Conservation (phyloP, 495 filamentous ascomycete genomes). For the Xylaria cubensis region DNA sequence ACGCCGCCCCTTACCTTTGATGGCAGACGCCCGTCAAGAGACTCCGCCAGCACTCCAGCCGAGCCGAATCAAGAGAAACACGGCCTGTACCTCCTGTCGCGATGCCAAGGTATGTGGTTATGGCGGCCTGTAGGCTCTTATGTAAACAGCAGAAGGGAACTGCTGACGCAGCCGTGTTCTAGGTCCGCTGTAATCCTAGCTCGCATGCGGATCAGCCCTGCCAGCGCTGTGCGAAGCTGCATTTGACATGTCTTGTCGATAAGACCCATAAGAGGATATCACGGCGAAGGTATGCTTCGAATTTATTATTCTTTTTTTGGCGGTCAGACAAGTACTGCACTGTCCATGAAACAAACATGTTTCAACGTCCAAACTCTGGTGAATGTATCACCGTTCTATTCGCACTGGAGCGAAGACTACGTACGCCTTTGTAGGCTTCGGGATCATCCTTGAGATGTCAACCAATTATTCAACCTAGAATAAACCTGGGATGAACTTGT, state of each 20-base stretch:
- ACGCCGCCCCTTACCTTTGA: slow-evolving; percentile 30
- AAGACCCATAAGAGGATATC: slow-evolving; percentile 54
- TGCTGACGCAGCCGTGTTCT: not conserved
- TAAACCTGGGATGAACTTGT: not conserved
- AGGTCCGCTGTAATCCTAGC: slow-evolving; percentile 55
- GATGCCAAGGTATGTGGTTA: slow-evolving; percentile 47
- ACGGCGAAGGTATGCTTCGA: slow-evolving; percentile 45
- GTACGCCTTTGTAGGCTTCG: not conserved
- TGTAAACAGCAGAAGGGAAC: not conserved
- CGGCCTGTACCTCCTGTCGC: slow-evolving; percentile 51
- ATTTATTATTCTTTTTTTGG: not conserved
- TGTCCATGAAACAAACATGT: not conserved
- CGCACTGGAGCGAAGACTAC: not conserved
- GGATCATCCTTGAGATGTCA: not conserved
- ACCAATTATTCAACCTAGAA: not conserved
- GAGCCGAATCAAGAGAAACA: slow-evolving; percentile 49
- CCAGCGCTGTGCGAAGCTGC: slow-evolving; percentile 52
- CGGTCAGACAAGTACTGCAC: not conserved
- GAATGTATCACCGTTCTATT: not conserved
- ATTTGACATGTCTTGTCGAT: slow-evolving; percentile 52
- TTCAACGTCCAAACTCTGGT: not conserved
- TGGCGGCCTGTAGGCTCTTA: not conserved
- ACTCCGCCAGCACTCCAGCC: slow-evolving; percentile 27
- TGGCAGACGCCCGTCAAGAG: slow-evolving; percentile 38
- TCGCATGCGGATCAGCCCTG: slow-evolving; percentile 47